Evolutionary conservation across 2,329 filamentous ascomycete genomes (phyloP).

Genomic region (Alternaria gaisen): DNA sequence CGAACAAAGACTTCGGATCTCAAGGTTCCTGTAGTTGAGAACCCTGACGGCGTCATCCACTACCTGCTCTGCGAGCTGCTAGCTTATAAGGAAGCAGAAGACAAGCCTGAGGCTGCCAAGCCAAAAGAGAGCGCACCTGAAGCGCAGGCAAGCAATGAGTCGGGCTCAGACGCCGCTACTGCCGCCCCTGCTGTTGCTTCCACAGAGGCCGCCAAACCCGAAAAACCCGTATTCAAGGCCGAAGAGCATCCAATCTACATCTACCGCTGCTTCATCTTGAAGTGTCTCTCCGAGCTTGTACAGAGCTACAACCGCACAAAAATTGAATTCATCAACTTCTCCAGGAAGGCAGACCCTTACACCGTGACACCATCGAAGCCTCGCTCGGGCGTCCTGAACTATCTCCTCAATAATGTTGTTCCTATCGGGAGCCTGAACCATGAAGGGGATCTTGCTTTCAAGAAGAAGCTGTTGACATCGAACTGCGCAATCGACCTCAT

Average conservation of each 20-base stretch:
- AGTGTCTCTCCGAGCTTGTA: slow-evolving; percentile 88
- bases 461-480: slow-evolving; percentile 87
- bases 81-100: slow-evolving; percentile 90
- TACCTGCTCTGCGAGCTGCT: slow-evolving; percentile 92
- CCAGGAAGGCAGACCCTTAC: slow-evolving; percentile 84
- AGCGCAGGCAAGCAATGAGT: slow-evolving; percentile 14
- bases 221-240: slow-evolving; percentile 83
- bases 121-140: slow-evolving; percentile 55
- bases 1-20: slow-evolving; percentile 72
- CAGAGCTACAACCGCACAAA: slow-evolving; percentile 94
- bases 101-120: slow-evolving; percentile 69
- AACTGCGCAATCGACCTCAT: slow-evolving; percentile 86
- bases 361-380: slow-evolving; percentile 92
- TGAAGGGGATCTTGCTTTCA: slow-evolving; percentile 76
- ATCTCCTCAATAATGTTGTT: slow-evolving; percentile 83
- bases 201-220: slow-evolving; percentile 52
- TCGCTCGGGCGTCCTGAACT: slow-evolving; percentile 90
- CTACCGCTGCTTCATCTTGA: slow-evolving; percentile 93
- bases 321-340: slow-evolving; percentile 99
- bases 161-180: slow-evolving; percentile 13
- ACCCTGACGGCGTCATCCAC: slow-evolving; percentile 93
- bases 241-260: slow-evolving; percentile 96
- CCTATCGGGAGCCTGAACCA: slow-evolving; percentile 72
- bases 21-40: slow-evolving; percentile 86
- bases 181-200: slow-evolving; percentile 14